Base-by-base conservation (phyloP, 2,329 filamentous ascomycete species). In the Fusarium decemcellulare region DNA sequence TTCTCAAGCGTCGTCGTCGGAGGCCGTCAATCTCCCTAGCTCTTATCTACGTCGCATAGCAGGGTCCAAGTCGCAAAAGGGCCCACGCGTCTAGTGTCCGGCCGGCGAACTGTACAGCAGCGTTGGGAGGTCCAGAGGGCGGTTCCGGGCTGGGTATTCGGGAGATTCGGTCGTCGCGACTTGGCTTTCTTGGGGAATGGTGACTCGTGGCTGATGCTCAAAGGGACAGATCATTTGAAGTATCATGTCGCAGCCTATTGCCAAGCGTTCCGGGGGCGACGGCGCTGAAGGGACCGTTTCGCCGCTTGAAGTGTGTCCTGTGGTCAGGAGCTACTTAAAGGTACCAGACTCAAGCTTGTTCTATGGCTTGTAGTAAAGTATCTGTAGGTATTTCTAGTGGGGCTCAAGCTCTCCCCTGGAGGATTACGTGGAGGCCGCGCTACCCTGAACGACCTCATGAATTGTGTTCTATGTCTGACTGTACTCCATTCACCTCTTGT, bases 191-290 rank as follows among this genome's bases (percentile, higher is more conserved):
- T 65, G 53, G 40, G 65, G 40, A 61, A 62, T 60, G 59, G 53
- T 61, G 50, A 62, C 52, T 61, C 27, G 55, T 70, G 61, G 59
- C 58, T 71, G 55, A 34, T 43, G 63, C 47, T 68, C 46, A 34
- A 60, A 56, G 61, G 60, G 70, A 71, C 70, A 73, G 70, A 73
- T 72, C 58, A 67, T 71, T 57, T 60, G 67, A 67, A 67, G 70
- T 72, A 67, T 72, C 65, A 70, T 67, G 70, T 73, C 61, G 70
- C 63, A 71, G 70, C 65, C 56, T 66, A 40, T 59, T 59, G 48
- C 54, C 64, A 70, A 61, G 67, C 60, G 67, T 65, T 46, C 36
- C 50, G 55, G 64, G 53, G 56, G 67, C 50, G 23, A 47, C 37
- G 48, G 36, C 47, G 57, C 44, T 37, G 56, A 46, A 29, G 18